These are phyloP conservation scores for Astrocystis sublimbata DNA, from an alignment of 495 filamentous ascomycete species.

Conservation along the genomic window DNA sequence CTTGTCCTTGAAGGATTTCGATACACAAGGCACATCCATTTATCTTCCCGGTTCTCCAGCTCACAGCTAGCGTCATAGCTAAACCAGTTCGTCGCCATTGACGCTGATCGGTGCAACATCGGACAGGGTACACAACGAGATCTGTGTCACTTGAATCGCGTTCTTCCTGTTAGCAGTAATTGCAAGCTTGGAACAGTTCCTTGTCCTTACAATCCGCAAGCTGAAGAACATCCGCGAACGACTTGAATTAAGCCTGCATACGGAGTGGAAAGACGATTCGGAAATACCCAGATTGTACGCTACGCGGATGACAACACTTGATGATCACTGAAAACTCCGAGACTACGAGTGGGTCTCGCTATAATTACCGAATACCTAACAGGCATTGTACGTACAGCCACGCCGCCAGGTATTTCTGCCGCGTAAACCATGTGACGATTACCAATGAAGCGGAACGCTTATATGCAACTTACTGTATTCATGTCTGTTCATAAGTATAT, in stretches of 20 bases:
- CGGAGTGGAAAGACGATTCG: no score
- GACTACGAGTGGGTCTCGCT: background rate
- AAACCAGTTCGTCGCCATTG: background rate
- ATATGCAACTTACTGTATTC: no score
- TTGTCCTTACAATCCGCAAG: no score
- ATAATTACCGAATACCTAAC: background rate
- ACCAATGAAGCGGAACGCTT: no score
- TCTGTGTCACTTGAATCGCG: background rate
- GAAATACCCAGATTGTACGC: no score
- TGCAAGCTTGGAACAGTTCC: no score
- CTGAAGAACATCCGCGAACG: background rate
- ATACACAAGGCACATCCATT: no score
- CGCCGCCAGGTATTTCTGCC: background rate
- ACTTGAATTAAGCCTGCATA: background rate
- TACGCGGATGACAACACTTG: slow-evolving; percentile 8
- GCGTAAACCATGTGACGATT: no score
- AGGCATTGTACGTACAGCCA: background rate
- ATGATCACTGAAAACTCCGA: slow-evolving; percentile 5
- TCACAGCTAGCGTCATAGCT: background rate
- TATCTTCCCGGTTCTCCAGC: no score
- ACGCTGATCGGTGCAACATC: background rate
- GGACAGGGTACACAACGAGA: background rate
- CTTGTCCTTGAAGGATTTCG: no score
- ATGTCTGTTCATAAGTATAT: no score
- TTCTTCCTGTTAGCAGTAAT: background rate